phyloP scores from a whole-genome alignment of 441 rosid species.

The Theobroma grandiflorum region DNA sequence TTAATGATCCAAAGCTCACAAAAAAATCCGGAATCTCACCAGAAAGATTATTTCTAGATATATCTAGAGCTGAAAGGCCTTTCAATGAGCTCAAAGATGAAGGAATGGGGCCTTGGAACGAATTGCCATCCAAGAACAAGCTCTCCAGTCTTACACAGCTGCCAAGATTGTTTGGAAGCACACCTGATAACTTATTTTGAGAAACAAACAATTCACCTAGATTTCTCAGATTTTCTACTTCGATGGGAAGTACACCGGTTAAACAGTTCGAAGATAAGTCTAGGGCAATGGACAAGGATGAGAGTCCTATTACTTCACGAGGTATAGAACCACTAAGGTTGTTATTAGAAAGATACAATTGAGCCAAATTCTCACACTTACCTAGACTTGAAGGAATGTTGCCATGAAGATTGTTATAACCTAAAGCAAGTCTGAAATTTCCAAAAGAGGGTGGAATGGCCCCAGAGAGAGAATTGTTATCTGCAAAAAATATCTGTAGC shows the following conservation, averaged over 20 bases:
- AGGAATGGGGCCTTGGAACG: constrained; percentile 30
- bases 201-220: background rate
- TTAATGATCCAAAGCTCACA: background rate
- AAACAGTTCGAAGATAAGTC: constrained; percentile 5
- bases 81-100: constrained; percentile 12
- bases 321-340: constrained; percentile 24
- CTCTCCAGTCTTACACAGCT: background rate
- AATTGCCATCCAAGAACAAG: background rate
- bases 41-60: constrained; percentile 30
- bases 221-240: constrained; percentile 16
- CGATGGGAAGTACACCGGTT: constrained; percentile 21
- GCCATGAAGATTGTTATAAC: background rate
- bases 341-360: background rate
- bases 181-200: background rate
- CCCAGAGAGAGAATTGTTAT: background rate
- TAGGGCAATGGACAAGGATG: constrained; percentile 11
- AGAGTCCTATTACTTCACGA: background rate
- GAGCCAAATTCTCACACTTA: background rate
- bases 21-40: constrained; percentile 32
- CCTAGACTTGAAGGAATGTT: constrained; percentile 12
- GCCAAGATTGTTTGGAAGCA: constrained; percentile 7
- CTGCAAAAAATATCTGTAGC: background rate
- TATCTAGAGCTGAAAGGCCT: constrained; percentile 23
- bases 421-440: background rate
- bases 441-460: constrained; percentile 1